Evolutionary conservation across 2,329 filamentous ascomycete species (phyloP), one percentile per base, ranked within the genome.

Genomic region (Aspergillus amoenus): DNA sequence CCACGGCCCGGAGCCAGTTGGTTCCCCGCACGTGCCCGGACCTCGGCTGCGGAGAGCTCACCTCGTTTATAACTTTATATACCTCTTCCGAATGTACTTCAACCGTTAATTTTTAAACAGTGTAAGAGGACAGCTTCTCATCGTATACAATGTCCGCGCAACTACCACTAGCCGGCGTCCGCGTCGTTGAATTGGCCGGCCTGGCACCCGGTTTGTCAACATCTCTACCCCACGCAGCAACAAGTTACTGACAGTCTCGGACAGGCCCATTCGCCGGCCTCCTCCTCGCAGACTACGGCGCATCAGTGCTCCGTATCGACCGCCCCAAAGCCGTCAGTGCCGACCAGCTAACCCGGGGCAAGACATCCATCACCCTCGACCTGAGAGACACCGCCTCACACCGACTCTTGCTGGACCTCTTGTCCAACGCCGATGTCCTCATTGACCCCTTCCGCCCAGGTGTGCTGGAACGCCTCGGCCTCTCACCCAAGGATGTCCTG

Each of bases 361-460:
- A 97, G 73, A 78, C 85, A 56, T 94, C 90, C 30, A 86, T 97
- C 60, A 83, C 86, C 40, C 81, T 97, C 3, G 84, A 97, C 76
- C 82, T 97, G 52, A 95, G 94, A 70, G 82, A 84, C 0, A 64
- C 82, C 0, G 65, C 74, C 1, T 92, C 90, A 6, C 71, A 86
- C 12, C 80, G 81, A 1, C 78, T 97, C 6, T 74, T 96, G 52
- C 86, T 86, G 59, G 78, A 81, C 3, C 80, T 97, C 1, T 76
- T 88, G 37, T 74, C 78, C 15, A 71, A 78, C 15, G 81, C 86
- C 55, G 93, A 97, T 74, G 81, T 97, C 37, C 74, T 97, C 27
- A 94, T 97, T 72, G 94, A 97, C 73, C 93, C 94, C 0, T 97
- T 92, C 79, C 89, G 93, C 0, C 93, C 93, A 0, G 91, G 92